These are phyloP conservation scores for Colletotrichum sp. DNA, from an alignment of 2,329 filamentous ascomycete species.

Conservation along the genomic window DNA sequence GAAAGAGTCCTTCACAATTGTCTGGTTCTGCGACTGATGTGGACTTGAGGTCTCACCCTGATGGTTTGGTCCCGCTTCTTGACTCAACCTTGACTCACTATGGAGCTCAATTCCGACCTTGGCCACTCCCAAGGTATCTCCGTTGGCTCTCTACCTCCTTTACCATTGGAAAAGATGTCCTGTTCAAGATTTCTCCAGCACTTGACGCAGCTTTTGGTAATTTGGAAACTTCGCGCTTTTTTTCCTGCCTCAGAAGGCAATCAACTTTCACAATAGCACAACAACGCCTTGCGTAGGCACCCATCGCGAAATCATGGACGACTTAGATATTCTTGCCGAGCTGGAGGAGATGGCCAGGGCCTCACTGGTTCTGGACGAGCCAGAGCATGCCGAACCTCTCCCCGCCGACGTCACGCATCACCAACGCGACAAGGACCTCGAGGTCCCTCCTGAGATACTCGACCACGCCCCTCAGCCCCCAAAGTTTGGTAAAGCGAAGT, in stretches of 20 bases:
- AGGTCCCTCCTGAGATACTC: background rate
- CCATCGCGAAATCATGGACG: background rate
- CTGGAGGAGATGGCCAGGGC: background rate
- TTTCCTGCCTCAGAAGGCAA: background rate
- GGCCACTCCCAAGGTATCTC: background rate
- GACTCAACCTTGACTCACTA: background rate
- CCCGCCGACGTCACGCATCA: background rate
- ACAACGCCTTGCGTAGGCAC: background rate
- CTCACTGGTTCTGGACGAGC: background rate
- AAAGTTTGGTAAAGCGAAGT: background rate
- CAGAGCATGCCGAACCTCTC: background rate
- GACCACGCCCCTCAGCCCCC: background rate
- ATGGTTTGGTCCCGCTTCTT: background rate
- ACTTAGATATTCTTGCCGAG: background rate
- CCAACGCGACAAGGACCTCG: background rate
- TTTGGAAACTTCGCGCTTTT: background rate
- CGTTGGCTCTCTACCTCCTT: background rate
- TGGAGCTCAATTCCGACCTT: background rate
- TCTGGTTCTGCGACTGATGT: background rate
- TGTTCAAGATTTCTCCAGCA: background rate
- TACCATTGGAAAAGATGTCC: background rate
- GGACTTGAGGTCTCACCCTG: background rate
- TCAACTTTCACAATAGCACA: background rate
- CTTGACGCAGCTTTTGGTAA: background rate
- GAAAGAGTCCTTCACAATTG: background rate